Conservation (phyloP, 176 grass and related monocot species). For the Dactylis glomerata region DNA sequence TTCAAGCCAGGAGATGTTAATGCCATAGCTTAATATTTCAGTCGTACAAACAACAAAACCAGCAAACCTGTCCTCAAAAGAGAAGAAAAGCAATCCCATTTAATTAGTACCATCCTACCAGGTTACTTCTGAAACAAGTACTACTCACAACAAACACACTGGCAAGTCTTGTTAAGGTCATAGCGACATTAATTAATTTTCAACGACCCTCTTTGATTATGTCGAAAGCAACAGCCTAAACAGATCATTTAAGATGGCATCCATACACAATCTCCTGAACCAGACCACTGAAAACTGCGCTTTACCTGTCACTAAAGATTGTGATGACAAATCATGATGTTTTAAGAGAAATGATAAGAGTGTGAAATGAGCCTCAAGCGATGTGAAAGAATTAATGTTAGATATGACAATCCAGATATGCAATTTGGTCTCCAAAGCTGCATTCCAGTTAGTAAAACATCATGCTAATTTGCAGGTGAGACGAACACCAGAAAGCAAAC, state of each 20-base stretch:
- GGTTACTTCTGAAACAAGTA: slow-evolving; percentile 32
- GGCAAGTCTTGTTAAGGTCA: not conserved
- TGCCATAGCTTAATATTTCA: not conserved
- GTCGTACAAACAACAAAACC: not conserved
- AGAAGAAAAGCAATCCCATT: not conserved
- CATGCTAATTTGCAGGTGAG: slow-evolving; percentile 2
- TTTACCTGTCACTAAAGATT: slow-evolving; percentile 14
- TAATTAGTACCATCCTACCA: not conserved
- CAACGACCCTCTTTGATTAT: slow-evolving; percentile 23
- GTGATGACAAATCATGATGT: slow-evolving; percentile 8
- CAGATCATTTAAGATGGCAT: slow-evolving; percentile 17
- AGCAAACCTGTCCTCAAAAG: not conserved
- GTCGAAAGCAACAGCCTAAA: slow-evolving; percentile 16
- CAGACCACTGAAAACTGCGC: slow-evolving; percentile 1
- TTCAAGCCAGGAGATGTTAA: not conserved
- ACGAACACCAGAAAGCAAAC: not conserved
- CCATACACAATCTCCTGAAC: slow-evolving; percentile 7
- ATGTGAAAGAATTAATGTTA: not conserved
- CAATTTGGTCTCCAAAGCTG: not conserved
- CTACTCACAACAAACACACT: slow-evolving; percentile 13
- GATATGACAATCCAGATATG: slow-evolving; percentile 3
- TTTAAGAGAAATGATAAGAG: not conserved
- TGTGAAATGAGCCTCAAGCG: not conserved
- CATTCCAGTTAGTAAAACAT: not conserved
- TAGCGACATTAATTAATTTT: slow-evolving; percentile 31